Conservation (phyloP, 1,284 basidiomycete genomes). For the Vanrija humicola region DNA sequence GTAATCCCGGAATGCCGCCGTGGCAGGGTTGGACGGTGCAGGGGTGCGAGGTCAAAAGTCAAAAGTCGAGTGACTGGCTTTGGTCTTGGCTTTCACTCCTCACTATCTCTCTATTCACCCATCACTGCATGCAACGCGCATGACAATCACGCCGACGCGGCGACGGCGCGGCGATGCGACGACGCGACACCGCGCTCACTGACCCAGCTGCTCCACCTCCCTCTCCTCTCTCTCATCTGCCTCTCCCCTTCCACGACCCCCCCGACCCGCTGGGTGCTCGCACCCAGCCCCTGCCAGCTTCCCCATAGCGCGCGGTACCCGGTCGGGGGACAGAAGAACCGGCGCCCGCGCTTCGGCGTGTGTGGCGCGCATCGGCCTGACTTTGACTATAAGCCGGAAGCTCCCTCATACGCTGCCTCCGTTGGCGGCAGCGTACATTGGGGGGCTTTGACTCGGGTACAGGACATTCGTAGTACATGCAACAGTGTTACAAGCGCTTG, state of each 20-base stretch:
- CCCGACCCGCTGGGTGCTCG: conserved; percentile 17
- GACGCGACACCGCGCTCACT: too few relatives aligned
- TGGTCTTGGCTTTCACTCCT: not conserved
- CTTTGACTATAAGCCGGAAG: conserved; percentile 48
- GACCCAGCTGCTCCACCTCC: conserved; percentile 2
- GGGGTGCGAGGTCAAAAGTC: not conserved
- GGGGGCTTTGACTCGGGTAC: conserved; percentile 42
- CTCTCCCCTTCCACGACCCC: conserved; percentile 7
- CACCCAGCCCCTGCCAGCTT: conserved; percentile 28
- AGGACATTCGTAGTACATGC: conserved; percentile 22
- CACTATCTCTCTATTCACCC: not conserved
- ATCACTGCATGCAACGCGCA: not conserved
- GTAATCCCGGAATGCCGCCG: too few relatives aligned
- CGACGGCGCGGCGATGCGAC: too few relatives aligned
- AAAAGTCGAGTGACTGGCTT: not conserved
- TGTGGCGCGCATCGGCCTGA: conserved; percentile 13
- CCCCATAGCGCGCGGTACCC: conserved; percentile 32
- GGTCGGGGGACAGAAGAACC: conserved; percentile 27
- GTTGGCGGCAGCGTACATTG: conserved; percentile 27
- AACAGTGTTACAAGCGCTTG: too few relatives aligned
- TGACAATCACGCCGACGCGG: too few relatives aligned
- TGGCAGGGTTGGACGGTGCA: not conserved
- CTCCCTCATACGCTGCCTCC: conserved; percentile 14
- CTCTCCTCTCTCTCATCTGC: conserved; percentile 5
- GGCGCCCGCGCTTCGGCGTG: not conserved